These are phyloP conservation scores for Penicillium sp. DNA, from an alignment of 2,329 filamentous ascomycete species.

Conservation along the genomic window DNA sequence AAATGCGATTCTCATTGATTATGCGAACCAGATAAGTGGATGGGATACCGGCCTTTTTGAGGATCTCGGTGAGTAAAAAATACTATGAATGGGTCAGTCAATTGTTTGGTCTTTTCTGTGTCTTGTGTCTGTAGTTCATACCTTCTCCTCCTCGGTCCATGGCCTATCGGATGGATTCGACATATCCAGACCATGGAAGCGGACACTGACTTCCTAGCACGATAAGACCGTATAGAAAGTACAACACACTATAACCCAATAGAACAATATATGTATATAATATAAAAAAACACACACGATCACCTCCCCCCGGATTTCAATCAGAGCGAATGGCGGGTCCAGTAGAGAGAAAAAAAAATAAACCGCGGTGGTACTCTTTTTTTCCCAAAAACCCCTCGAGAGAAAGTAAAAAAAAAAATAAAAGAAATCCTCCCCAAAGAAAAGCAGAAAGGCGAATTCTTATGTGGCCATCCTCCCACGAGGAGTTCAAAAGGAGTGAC, in stretches of 20 bases:
- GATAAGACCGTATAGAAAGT: background rate
- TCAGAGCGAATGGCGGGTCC: conserved; percentile 9
- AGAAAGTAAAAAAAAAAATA: conserved; percentile 3
- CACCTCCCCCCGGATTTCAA: conserved; percentile 12
- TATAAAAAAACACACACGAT: conserved; percentile 3
- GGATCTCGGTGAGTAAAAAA: conserved; percentile 43
- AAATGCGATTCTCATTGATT: conserved; percentile 39
- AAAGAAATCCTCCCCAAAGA: background rate
- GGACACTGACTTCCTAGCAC: conserved; percentile 10
- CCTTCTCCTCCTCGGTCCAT: conserved; percentile 50
- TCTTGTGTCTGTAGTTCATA: conserved; percentile 24
- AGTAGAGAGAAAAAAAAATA: background rate
- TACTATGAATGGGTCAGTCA: conserved; percentile 32
- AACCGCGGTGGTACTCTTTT: background rate
- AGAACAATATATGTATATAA: background rate
- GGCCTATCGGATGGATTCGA: conserved; percentile 44
- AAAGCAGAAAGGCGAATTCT: conserved; percentile 11
- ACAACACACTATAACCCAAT: background rate
- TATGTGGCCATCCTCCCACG: conserved; percentile 18
- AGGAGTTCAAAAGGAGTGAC: conserved; percentile 11
- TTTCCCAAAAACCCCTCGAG: background rate
- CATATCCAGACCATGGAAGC: conserved; percentile 45
- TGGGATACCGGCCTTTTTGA: conserved; percentile 41
- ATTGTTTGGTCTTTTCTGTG: background rate
- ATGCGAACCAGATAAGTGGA: conserved; percentile 40